Conservation (phyloP, 2,329 filamentous ascomycete species). For the Curvularia hawaiiensis region DNA sequence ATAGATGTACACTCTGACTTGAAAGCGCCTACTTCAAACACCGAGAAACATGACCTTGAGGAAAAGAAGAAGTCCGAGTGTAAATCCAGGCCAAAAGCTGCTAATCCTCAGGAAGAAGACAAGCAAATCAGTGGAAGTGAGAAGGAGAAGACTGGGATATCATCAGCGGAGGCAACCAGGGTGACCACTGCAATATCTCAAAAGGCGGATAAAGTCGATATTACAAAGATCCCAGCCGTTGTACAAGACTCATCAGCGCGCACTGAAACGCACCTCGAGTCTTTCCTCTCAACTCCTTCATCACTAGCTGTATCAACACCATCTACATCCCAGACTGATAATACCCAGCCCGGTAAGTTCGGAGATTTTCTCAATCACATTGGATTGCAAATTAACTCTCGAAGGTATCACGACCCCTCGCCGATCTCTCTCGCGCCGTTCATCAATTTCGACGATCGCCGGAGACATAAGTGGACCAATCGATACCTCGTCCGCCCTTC, state of each 20-base stretch:
- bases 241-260: background rate
- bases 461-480: constrained; percentile 4
- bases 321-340: background rate
- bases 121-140: background rate
- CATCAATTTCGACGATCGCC: constrained; percentile 14
- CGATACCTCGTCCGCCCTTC: constrained; percentile 3
- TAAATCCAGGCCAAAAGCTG: constrained; percentile 1
- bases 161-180: constrained; percentile 13
- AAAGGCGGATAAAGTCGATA: constrained; percentile 17
- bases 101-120: background rate
- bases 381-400: background rate
- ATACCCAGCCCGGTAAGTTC: constrained; percentile 6
- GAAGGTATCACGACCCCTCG: background rate
- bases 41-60: background rate
- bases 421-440: background rate
- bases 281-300: background rate
- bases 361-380: background rate
- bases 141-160: constrained; percentile 16
- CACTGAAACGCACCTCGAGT: constrained; percentile 12
- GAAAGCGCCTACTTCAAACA: background rate
- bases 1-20: background rate
- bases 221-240: background rate
- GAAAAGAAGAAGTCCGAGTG: constrained; percentile 5
- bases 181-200: constrained; percentile 22
- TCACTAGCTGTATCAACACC: background rate